Evolutionary conservation across 352 stramenopile genomes (phyloP).

Genomic region (Globisporangium mamillatum): DNA sequence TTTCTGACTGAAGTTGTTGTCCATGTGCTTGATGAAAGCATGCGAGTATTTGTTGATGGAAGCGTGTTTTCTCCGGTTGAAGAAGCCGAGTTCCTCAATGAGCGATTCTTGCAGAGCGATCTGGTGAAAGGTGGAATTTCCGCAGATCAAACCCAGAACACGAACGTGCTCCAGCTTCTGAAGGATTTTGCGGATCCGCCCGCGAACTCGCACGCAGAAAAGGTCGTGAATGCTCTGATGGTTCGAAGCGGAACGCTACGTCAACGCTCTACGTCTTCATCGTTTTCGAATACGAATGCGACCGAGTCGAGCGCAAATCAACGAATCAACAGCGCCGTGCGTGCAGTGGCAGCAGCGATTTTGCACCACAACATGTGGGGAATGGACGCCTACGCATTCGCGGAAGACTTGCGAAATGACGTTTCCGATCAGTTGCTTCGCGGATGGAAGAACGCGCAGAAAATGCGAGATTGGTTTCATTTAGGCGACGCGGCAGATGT

Average conservation of each 20-base stretch:
- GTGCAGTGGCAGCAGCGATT: constrained; percentile 70
- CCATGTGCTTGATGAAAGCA: constrained; percentile 49
- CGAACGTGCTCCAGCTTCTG: constrained; percentile 53
- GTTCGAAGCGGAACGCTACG: constrained; percentile 22
- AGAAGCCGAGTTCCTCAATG: constrained; percentile 47
- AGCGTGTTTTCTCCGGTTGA: constrained; percentile 44
- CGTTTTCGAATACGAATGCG: constrained; percentile 40
- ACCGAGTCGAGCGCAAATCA: constrained; percentile 32
- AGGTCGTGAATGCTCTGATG: constrained; percentile 43
- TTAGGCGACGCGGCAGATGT: constrained; percentile 70
- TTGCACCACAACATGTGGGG: constrained; percentile 87
- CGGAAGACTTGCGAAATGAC: constrained; percentile 52
- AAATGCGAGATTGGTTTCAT: constrained; percentile 87
- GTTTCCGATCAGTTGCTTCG: constrained; percentile 65
- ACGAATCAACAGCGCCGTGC: constrained; percentile 57
- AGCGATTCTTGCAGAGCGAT: constrained; percentile 59
- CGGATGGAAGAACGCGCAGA: constrained; percentile 83
- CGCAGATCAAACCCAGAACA: constrained; percentile 44
- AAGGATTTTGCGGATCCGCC: constrained; percentile 49
- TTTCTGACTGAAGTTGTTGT: constrained; percentile 45
- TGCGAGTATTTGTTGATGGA: constrained; percentile 48
- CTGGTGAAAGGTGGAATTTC: constrained; percentile 63
- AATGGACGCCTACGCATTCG: constrained; percentile 75
- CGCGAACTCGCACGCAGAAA: constrained; percentile 39
- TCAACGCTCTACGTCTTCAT: constrained; percentile 15